Evolutionary conservation across 2,329 filamentous ascomycete genomes (phyloP).

Genomic region (Paraconiothyrium brasiliense): DNA sequence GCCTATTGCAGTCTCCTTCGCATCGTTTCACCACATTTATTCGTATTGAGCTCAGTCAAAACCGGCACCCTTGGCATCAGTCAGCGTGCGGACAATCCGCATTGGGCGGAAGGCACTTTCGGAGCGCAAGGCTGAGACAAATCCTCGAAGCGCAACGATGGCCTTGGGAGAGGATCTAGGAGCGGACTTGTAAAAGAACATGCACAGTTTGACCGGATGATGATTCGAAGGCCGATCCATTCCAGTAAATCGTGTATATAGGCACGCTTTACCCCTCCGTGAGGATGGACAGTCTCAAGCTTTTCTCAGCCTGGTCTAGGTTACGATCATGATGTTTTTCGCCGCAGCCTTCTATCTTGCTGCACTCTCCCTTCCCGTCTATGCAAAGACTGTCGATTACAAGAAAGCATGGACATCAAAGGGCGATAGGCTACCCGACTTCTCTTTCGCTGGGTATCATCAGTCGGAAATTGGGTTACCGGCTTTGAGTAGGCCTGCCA

Average conservation of each 20-base stretch:
- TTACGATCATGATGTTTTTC: background rate
- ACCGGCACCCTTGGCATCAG: background rate
- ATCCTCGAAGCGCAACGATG: background rate
- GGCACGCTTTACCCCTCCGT: background rate
- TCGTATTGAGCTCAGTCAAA: background rate
- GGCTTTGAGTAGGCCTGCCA: constrained; percentile 6
- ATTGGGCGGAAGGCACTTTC: constrained; percentile 4
- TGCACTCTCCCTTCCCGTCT: background rate
- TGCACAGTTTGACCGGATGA: background rate
- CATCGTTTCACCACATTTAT: background rate
- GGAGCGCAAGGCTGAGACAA: constrained; percentile 6
- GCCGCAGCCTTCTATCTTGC: background rate
- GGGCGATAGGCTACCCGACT: constrained; percentile 21
- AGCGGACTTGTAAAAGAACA: background rate
- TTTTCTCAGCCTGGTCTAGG: background rate
- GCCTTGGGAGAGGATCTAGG: background rate
- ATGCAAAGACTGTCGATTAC: constrained; percentile 16
- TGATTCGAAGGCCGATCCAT: background rate
- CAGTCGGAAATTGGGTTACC: constrained; percentile 13
- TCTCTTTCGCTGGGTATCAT: constrained; percentile 20
- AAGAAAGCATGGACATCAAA: constrained; percentile 16
- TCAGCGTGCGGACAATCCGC: background rate
- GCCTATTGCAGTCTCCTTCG: too few relatives aligned
- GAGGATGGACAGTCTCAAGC: background rate
- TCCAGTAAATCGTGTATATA: too few relatives aligned